Evolutionary conservation across 441 rosid genomes (phyloP), one percentile per base, ranked within the genome.

Genomic region (Gossypium schwendimanii): DNA sequence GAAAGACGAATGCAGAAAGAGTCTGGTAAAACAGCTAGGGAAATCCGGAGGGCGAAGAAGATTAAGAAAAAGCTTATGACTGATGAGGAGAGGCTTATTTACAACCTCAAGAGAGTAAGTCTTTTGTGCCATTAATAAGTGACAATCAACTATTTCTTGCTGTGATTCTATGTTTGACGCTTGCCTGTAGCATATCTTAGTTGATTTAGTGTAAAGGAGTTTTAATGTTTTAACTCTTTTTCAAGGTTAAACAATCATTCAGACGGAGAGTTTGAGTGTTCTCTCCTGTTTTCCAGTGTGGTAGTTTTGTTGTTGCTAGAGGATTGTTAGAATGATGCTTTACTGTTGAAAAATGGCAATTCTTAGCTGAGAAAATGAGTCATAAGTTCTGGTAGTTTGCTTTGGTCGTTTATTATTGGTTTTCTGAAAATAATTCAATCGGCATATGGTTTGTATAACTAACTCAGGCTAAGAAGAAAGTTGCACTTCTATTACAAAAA

Each of bases 51-150:
- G 81, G 98, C 98, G 3, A 89, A 85, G 73, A 92, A 88, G 75
- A 74, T 92, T 81, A 91, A 89, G 87, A 91, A 87, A 91, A 92
- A 94, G 78, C 88, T 94, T 73, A 94, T 94, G 99, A 92, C 97
- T 47, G 99, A 94, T 79, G 98, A 94, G 79, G 99, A 94, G 87
- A 82, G 98, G 74, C 93, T 89, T 72, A 83, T 94, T 76, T 89
- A 94, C 85, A 94, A 92, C 63, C 95, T 94, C 76, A 94, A 91
- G 81, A 89, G 94, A 78, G 99, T 92, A 87, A 70, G 66, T 47
- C 68, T 31, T 14, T 49, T 70, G 75, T 12, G 14, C 18, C 62
- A 31, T 14, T 45, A 20, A 39, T 2, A 45, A 44, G 5, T 11
- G 20, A 47, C 12, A 11, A 18, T 15, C 21, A 20, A 28, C 61